Conservation (phyloP, 768 basidiomycete genomes). For the Suillus weaverae region DNA sequence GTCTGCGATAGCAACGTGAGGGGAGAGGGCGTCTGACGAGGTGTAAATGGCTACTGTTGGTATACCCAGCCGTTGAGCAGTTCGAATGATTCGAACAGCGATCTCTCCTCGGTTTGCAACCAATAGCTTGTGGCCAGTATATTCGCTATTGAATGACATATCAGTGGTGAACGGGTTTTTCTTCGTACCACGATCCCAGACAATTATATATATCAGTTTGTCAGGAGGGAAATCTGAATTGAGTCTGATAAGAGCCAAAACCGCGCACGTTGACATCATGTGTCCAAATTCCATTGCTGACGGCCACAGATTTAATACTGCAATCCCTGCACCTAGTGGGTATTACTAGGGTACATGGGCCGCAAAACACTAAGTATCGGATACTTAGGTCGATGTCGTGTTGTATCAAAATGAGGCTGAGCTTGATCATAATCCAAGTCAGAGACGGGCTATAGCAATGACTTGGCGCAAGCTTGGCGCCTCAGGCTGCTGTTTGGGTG, state of each 20-base stretch:
- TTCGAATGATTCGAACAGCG: slow-evolving; percentile 60
- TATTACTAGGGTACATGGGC: too few species aligned
- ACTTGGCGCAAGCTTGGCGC: too few species aligned
- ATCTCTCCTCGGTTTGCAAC: slow-evolving; percentile 77
- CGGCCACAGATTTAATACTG: neutral
- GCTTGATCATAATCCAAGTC: too few species aligned
- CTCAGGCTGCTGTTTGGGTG: neutral
- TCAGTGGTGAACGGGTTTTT: neutral
- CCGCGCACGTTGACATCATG: neutral
- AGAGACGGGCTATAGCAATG: too few species aligned
- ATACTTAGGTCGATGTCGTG: neutral
- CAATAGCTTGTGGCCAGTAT: slow-evolving; percentile 49
- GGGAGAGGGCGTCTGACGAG: slow-evolving; percentile 54
- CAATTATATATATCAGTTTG: neutral
- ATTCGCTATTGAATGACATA: slow-evolving; percentile 17
- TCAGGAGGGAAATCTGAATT: neutral
- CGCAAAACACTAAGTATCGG: too few species aligned
- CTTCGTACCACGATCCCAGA: neutral
- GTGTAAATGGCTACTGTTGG: slow-evolving; percentile 60
- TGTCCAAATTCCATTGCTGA: neutral
- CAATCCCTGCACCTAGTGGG: too few species aligned
- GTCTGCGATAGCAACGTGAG: slow-evolving; percentile 58
- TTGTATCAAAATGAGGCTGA: neutral
- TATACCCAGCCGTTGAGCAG: slow-evolving; percentile 52
- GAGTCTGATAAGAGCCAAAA: neutral